Conservation (phyloP, 768 basidiomycete genomes). For the Tephrocybe sp. region DNA sequence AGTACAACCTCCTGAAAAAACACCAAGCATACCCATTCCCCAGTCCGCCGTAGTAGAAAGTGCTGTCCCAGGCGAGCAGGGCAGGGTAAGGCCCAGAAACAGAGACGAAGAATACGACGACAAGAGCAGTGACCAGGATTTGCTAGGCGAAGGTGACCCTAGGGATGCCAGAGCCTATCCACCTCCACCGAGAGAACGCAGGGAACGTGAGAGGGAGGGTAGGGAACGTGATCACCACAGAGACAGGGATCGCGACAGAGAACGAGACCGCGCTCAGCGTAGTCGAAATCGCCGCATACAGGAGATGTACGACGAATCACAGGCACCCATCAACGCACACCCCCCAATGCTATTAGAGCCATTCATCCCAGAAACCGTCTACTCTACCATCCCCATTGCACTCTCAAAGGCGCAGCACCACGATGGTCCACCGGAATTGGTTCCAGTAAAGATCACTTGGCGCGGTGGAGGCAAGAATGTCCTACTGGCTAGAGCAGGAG, state of each 20-base stretch:
- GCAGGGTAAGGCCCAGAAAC: constrained; percentile 4
- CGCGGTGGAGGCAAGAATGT: constrained; percentile 61
- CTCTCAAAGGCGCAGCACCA: constrained; percentile 31
- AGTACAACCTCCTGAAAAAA: constrained; percentile 23
- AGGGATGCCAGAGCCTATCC: too few relatives aligned
- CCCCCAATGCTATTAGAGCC: constrained; percentile 2
- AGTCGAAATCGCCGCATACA: constrained; percentile 38
- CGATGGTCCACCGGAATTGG: constrained; percentile 24
- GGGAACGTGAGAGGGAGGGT: not conserved
- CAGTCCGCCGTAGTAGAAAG: constrained; percentile 14
- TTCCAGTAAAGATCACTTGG: constrained; percentile 60
- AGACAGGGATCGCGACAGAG: constrained; percentile 21
- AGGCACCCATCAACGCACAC: constrained; percentile 7
- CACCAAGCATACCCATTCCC: constrained; percentile 41
- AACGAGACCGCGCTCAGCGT: constrained; percentile 24
- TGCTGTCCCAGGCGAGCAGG: constrained; percentile 25
- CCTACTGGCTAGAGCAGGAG: constrained; percentile 67
- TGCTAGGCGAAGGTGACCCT: not conserved
- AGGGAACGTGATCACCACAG: not conserved
- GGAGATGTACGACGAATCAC: constrained; percentile 37
- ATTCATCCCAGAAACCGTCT: constrained; percentile 58
- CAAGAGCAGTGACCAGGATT: not conserved
- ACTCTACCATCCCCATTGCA: constrained; percentile 60
- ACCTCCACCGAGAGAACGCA: too few relatives aligned
- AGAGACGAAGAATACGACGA: not conserved